Base-by-base conservation (phyloP, 1,139 yeast genomes). In the Lipomyces yarrowii region DNA sequence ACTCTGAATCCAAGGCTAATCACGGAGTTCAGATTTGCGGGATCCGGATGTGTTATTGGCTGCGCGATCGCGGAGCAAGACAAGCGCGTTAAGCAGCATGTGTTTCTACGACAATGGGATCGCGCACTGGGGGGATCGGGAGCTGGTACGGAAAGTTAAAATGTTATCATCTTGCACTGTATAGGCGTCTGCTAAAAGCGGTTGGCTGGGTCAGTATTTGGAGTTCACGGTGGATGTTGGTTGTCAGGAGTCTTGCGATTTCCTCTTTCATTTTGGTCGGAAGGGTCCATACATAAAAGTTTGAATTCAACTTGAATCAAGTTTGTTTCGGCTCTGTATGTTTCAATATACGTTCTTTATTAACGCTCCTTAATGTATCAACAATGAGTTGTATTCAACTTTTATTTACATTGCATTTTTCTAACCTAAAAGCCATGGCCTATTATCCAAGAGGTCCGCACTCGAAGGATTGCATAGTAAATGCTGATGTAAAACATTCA, bases 401-500 rank as follows among this genome's bases (percentile, higher is more conserved):
- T 23, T 21, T 30, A 10, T 54, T 54, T 30, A 18, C 7, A 32
- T 26, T 42, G 13, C n/a, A 6, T 6, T 13, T 18, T 42, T 18
- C n/a, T 35, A 65, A 55, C 53, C 46, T 8, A 64, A 35, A 8
- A 64, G 58, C 67, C 67, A 67, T n/a, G 68, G 68, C 48, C 69
- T 53, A 58, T 60, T 64, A 4, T 64, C 69, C 23, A 56, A 33
- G 10, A 68, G 61, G n/a, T 65, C 68, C 7, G 65, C 64, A 5
- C 21, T 61, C 23, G 61, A 23, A 15, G 69, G 69, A 32, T 57
- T 63, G 33, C 69, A 67, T 71, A 94, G 80, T 69, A 94, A 80
- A 68, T 86, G 87, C 62, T 89, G 90, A 76, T 94, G 99, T 68
- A 94, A 87, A 3, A 94, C 89, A 75, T 87, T 87, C 71, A 94